A percentile compares a stretch with the other conserved stretches of the same genome.
phyloP scores from a whole-genome alignment of 2,329 filamentous ascomycete genomes.

The Leptographium procerum region DNA sequence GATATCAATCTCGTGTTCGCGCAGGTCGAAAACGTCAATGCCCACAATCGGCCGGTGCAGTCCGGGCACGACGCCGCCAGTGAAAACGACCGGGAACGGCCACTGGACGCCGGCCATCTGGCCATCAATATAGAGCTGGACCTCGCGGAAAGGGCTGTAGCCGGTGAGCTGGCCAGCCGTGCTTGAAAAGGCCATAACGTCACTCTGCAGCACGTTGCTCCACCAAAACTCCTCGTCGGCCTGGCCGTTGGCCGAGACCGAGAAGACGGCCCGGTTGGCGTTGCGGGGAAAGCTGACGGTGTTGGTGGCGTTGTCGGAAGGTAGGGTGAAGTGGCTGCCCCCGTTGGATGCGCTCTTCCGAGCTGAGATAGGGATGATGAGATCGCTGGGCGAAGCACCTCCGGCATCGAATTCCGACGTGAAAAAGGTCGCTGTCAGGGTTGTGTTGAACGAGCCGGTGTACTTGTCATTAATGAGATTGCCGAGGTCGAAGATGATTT shows the following conservation, averaged over 20 bases:
- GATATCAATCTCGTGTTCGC: slow-evolving; percentile 73
- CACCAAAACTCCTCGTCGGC: slow-evolving; percentile 76
- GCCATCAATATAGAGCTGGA: slow-evolving; percentile 66
- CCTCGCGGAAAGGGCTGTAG: slow-evolving; percentile 63
- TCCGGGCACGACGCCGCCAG: slow-evolving; percentile 65
- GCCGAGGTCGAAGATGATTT: slow-evolving; percentile 67
- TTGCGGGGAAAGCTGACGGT: slow-evolving; percentile 53
- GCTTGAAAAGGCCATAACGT: slow-evolving; percentile 45
- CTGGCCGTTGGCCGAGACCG: slow-evolving; percentile 69
- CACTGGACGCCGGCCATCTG: slow-evolving; percentile 62
- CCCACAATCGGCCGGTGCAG: slow-evolving; percentile 72
- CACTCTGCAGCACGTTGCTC: slow-evolving; percentile 58
- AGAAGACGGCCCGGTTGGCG: slow-evolving; percentile 57
- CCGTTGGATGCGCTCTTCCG: slow-evolving; percentile 33
- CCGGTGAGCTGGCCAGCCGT: slow-evolving; percentile 50
- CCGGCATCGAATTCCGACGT: slow-evolving; percentile 26
- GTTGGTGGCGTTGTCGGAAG: slow-evolving; percentile 47
- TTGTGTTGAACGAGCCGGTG: slow-evolving; percentile 63
- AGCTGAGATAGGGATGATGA: slow-evolving; percentile 57
- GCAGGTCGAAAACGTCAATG: slow-evolving; percentile 66
- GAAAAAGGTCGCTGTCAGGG: slow-evolving; percentile 63
- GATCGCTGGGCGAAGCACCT: slow-evolving; percentile 40
- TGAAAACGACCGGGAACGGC: slow-evolving; percentile 77
- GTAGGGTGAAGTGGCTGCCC: slow-evolving; percentile 58
- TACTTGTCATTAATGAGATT: slow-evolving; percentile 62